Percentiles rank a stretch among this genome's conserved stretches.
Conservation (phyloP, 2,329 filamentous ascomycete genomes). For the Calonectria hawksworthii region DNA sequence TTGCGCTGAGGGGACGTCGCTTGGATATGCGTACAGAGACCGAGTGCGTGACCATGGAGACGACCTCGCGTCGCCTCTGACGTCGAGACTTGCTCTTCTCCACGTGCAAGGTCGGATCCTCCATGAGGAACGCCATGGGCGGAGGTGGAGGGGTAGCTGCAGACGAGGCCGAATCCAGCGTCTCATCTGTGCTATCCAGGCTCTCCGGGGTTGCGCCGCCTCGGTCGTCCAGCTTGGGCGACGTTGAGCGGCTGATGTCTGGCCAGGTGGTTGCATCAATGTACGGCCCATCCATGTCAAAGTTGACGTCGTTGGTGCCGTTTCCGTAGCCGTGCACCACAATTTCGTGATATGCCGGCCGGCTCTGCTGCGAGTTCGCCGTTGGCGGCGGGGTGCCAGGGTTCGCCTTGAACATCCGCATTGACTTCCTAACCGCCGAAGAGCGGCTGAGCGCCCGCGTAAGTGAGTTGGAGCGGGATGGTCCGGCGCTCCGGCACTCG, state of each 20-base stretch:
- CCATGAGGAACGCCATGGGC: constrained; percentile 34
- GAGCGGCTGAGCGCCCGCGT: constrained; percentile 49
- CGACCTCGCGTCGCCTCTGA: constrained; percentile 47
- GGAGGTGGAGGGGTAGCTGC: constrained; percentile 38
- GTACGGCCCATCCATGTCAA: constrained; percentile 32
- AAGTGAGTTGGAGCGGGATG: constrained; percentile 49
- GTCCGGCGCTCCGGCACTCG: constrained; percentile 35
- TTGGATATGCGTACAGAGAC: constrained; percentile 43
- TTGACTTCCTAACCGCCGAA: constrained; percentile 52
- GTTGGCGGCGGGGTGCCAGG: constrained; percentile 35
- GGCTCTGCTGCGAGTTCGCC: constrained; percentile 29
- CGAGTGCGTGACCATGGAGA: constrained; percentile 44
- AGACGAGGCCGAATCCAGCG: constrained; percentile 38
- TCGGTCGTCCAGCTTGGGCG: constrained; percentile 39
- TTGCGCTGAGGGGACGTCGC: constrained; percentile 46
- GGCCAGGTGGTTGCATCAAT: constrained; percentile 33
- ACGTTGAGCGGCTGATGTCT: constrained; percentile 45
- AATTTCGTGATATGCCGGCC: constrained; percentile 62
- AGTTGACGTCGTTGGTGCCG: constrained; percentile 59
- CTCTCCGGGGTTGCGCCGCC: constrained; percentile 41
- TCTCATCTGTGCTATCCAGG: constrained; percentile 47
- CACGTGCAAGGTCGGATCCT: constrained; percentile 29
- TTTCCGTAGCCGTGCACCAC: constrained; percentile 68
- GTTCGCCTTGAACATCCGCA: constrained; percentile 48
- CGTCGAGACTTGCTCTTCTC: constrained; percentile 41